Evolutionary conservation across 306 rosid genomes (phyloP).

Genomic region (Trifolium pratense): DNA sequence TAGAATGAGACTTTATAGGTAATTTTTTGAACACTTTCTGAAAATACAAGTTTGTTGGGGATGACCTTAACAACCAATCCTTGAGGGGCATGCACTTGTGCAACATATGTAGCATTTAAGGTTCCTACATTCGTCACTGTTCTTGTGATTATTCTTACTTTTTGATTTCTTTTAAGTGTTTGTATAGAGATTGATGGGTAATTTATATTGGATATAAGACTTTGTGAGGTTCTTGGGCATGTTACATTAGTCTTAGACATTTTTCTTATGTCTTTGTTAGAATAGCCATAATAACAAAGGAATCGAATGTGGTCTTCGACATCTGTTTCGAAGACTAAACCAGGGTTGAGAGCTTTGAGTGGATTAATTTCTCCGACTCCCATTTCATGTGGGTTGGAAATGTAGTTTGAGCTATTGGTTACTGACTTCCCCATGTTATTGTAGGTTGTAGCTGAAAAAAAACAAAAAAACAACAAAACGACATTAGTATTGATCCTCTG

Average conservation of each 20-base stretch:
- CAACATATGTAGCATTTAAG: slow-evolving; percentile 63
- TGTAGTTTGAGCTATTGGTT: slow-evolving; percentile 66
- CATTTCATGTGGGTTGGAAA: slow-evolving; percentile 71
- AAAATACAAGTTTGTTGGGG: slow-evolving; percentile 65
- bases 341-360: slow-evolving; percentile 77
- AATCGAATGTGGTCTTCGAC: slow-evolving; percentile 60
- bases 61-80: slow-evolving; percentile 68
- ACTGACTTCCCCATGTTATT: slow-evolving; percentile 68
- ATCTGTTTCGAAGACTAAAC: slow-evolving; percentile 72
- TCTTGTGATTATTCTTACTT: slow-evolving; percentile 55
- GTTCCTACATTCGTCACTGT: slow-evolving; percentile 82
- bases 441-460: slow-evolving; percentile 63
- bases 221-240: slow-evolving; percentile 67
- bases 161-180: slow-evolving; percentile 53
- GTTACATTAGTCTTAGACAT: slow-evolving; percentile 63
- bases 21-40: slow-evolving; percentile 46
- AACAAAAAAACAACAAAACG: background rate
- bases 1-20: slow-evolving; percentile 66
- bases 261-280: slow-evolving; percentile 59
- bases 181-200: slow-evolving; percentile 84
- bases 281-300: slow-evolving; percentile 77
- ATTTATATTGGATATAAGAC: slow-evolving; percentile 72
- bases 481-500: background rate
- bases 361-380: slow-evolving; percentile 92
- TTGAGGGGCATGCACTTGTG: slow-evolving; percentile 59